Conservation (phyloP, 257 asterid species). For the Knoxia roxburghii region DNA sequence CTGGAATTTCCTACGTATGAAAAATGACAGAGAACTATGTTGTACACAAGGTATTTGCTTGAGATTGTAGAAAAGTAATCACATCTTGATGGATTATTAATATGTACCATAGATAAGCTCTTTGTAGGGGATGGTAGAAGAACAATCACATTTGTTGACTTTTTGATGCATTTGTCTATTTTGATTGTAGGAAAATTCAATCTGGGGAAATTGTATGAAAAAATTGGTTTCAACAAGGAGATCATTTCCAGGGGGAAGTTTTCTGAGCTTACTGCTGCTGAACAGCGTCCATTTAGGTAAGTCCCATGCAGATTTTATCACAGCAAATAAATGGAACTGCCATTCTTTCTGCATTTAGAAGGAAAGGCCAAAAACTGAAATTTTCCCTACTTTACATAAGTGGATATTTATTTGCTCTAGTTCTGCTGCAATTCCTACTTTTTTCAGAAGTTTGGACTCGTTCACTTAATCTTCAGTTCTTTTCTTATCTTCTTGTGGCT, state of each 20-base stretch:
- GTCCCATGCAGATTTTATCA: not conserved
- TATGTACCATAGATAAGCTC: not conserved
- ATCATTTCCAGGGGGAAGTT: conserved; percentile 80
- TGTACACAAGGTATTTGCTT: not conserved
- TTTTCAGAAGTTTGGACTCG: not conserved
- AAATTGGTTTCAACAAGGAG: conserved; percentile 87
- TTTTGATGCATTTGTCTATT: not conserved
- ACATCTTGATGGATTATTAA: not conserved
- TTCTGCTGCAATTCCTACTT: not conserved
- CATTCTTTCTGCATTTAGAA: not conserved
- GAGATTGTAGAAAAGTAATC: not conserved
- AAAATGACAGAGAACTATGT: not conserved
- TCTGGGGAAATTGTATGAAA: conserved; percentile 77
- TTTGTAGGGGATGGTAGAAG: not conserved
- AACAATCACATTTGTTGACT: not conserved
- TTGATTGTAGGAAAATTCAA: conserved; percentile 70
- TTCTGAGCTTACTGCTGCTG: conserved; percentile 92
- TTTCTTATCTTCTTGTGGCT: not conserved
- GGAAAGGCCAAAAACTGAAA: not conserved
- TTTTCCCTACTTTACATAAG: not conserved
- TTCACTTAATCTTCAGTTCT: not conserved
- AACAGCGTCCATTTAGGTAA: conserved; percentile 90
- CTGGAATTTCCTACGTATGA: not conserved
- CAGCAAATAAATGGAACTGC: not conserved
- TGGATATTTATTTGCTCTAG: not conserved